These are phyloP conservation scores for Tetrahymena elliotti DNA, from an alignment of 73 alveolate species.

Conservation along the genomic window DNA sequence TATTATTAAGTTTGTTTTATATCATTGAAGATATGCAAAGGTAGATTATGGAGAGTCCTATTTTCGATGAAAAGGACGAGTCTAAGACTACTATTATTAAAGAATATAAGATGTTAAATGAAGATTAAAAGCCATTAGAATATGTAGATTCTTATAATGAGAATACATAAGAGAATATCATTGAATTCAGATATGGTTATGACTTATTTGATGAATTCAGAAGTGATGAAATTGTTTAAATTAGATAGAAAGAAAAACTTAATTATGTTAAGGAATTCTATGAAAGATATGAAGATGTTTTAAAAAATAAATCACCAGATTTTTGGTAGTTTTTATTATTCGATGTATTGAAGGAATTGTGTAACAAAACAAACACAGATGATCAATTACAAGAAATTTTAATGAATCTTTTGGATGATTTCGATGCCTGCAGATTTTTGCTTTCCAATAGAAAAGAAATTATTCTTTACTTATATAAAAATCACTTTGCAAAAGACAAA, in stretches of 20 bases:
- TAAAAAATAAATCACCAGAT: background rate
- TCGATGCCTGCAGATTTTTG: background rate
- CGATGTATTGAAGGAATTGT: background rate
- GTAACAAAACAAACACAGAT: background rate
- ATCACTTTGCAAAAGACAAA: background rate
- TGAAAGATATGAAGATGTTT: background rate
- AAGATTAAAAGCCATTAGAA: background rate
- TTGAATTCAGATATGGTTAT: background rate
- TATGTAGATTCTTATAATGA: background rate
- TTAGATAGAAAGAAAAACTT: background rate
- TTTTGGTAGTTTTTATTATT: background rate
- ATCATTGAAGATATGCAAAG: background rate
- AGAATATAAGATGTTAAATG: background rate
- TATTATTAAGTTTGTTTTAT: background rate
- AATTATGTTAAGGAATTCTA: background rate
- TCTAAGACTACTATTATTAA: background rate
- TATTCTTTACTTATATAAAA: background rate
- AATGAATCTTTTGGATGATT: background rate
- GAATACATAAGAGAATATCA: background rate
- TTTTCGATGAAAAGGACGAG: background rate
- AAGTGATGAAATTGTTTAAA: background rate
- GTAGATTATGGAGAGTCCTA: background rate
- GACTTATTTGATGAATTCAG: background rate
- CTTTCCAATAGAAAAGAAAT: background rate
- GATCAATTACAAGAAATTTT: background rate